phyloP scores from a whole-genome alignment of 208 protist species.

The Acanthamoeba triangularis region DNA sequence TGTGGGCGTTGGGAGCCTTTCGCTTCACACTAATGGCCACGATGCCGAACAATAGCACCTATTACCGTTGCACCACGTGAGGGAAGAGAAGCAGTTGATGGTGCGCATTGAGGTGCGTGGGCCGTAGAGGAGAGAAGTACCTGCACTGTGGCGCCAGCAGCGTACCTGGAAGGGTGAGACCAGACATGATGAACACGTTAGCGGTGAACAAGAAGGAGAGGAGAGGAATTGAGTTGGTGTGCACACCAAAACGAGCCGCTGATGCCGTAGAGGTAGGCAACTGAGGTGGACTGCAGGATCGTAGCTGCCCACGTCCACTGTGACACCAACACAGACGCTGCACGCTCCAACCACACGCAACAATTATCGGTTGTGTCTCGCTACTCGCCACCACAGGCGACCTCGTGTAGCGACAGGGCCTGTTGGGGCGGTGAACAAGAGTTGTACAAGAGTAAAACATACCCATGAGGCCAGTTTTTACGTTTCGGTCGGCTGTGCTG shows the following conservation, averaged over 20 bases:
- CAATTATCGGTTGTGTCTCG: not conserved
- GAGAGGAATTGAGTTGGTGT: not conserved
- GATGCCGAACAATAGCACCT: constrained; percentile 84
- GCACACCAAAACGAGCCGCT: constrained; percentile 85
- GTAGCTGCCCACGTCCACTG: constrained; percentile 89
- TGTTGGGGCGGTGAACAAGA: not conserved
- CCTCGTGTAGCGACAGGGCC: not conserved
- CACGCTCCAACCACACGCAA: not conserved
- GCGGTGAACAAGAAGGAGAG: not conserved
- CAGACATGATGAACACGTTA: too few species aligned
- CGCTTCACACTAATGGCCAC: constrained; percentile 84
- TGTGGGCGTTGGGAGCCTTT: constrained; percentile 83
- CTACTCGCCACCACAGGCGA: not conserved
- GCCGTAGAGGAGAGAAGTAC: not conserved
- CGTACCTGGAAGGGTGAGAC: constrained; percentile 75
- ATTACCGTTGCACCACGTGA: not conserved
- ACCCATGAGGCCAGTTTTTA: constrained; percentile 81
- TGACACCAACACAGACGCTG: constrained; percentile 82
- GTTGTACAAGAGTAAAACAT: not conserved
- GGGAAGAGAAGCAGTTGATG: too few species aligned
- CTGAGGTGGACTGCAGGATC: constrained; percentile 86
- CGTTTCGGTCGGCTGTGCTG: constrained; percentile 81
- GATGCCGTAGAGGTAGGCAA: constrained; percentile 85
- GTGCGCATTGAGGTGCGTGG: not conserved
- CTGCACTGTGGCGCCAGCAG: constrained; percentile 83